Conservation (phyloP, 305 asterid species). For the Ruellia speciosa region DNA sequence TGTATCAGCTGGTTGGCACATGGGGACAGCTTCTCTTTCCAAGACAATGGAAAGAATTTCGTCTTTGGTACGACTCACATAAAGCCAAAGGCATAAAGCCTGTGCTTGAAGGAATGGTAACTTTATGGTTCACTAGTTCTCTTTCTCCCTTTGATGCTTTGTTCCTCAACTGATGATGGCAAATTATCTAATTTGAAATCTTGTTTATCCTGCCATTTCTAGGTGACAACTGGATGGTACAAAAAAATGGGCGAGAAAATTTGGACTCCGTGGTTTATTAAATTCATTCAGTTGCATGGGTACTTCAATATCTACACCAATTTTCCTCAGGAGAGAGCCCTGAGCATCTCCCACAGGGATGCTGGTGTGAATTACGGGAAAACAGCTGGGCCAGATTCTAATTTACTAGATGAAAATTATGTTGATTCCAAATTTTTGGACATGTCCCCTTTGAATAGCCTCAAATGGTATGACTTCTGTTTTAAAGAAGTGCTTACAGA, state of each 20-base stretch:
- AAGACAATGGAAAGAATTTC: conserved; percentile 86
- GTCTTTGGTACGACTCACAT: conserved; percentile 67
- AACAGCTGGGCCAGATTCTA: conserved; percentile 76
- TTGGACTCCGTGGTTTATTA: conserved; percentile 97
- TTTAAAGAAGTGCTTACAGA: conserved; percentile 50
- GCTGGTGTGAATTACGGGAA: conserved; percentile 84
- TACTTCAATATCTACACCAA: conserved; percentile 74
- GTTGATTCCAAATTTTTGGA: conserved; percentile 34
- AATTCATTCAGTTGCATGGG: conserved; percentile 67
- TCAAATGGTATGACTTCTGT: conserved; percentile 81
- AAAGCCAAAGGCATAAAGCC: conserved; percentile 75
- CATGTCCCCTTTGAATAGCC: conserved; percentile 43
- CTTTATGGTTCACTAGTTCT: conserved; percentile 1
- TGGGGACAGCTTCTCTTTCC: conserved; percentile 98
- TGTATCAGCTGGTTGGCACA: conserved; percentile 88
- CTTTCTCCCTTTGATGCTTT: conserved; percentile 3
- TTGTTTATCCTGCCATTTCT: conserved; percentile 4
- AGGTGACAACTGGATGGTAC: conserved; percentile 95
- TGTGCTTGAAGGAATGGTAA: conserved; percentile 79
- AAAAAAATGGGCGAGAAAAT: conserved; percentile 79
- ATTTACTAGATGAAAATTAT: conserved; percentile 47
- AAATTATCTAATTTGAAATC: conserved; percentile 4
- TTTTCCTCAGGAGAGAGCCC: conserved; percentile 59
- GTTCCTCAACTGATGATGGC: conserved; percentile 7
- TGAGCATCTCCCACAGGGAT: conserved; percentile 75